Evolutionary conservation across 2,329 filamentous ascomycete species (phyloP).

Genomic region (Leptographium wingfieldii): DNA sequence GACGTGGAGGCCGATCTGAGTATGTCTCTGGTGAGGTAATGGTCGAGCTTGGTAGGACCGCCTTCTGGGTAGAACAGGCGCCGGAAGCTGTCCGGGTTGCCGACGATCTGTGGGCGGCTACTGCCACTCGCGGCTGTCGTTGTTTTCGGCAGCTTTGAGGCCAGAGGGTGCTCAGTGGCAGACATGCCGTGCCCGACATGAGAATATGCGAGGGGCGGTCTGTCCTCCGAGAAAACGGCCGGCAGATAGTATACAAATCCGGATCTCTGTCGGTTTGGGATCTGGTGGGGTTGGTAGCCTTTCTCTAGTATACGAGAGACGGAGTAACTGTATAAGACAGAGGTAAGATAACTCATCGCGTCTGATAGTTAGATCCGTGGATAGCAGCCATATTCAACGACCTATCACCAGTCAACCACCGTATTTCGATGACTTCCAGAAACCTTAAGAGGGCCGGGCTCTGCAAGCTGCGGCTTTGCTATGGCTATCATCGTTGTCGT

Average conservation of each 20-base stretch:
- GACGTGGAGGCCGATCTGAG: constrained; percentile 29
- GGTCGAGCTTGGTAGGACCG: constrained; percentile 15
- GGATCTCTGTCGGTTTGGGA: not conserved
- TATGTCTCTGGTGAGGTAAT: constrained; percentile 24
- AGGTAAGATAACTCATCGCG: too few relatives aligned
- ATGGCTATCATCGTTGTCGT: not conserved
- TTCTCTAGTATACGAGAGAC: too few relatives aligned
- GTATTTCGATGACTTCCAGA: not conserved
- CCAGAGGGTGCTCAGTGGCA: constrained; percentile 23
- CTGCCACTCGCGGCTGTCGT: not conserved
- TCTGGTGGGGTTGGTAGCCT: too few relatives aligned
- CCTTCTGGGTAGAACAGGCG: constrained; percentile 13
- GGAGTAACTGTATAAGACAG: too few relatives aligned
- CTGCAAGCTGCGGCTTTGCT: constrained; percentile 4
- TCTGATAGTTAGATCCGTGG: too few relatives aligned
- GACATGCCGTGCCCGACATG: constrained; percentile 19
- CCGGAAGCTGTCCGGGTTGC: constrained; percentile 16
- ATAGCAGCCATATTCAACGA: too few relatives aligned
- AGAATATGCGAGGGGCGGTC: constrained; percentile 24
- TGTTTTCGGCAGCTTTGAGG: constrained; percentile 17
- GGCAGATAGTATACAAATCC: constrained; percentile 23
- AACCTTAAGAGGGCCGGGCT: not conserved
- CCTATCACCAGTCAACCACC: not conserved
- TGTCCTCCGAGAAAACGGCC: constrained; percentile 19
- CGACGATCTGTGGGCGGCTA: constrained; percentile 15